phyloP scores from a whole-genome alignment of 176 grass and related monocot genomes.

The Guadua angustifolia region DNA sequence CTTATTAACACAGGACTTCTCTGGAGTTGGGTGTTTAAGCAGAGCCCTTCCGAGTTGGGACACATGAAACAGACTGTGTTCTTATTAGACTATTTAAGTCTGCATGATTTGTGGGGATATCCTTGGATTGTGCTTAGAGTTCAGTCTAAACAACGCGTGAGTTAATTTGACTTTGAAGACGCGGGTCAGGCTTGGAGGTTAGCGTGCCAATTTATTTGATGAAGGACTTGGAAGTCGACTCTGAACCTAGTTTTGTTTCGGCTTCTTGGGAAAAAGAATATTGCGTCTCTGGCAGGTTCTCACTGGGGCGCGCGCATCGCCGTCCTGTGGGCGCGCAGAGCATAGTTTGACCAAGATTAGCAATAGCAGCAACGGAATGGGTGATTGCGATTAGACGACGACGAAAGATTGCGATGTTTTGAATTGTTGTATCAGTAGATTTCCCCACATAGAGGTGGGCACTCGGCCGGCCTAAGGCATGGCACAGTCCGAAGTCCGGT shows the following conservation, averaged over 20 bases:
- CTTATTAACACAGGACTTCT: not conserved
- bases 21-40: not conserved
- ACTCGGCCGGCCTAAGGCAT: too few species aligned
- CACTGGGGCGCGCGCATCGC: not conserved
- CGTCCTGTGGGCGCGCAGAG: not conserved
- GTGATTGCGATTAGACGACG: not conserved
- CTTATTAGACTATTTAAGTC: not conserved
- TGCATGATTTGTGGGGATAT: constrained; percentile 4
- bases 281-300: not conserved
- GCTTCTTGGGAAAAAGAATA: not conserved
- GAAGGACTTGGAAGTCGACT: not conserved
- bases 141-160: not conserved
- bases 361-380: not conserved
- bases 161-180: not conserved
- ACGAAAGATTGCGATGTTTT: not conserved
- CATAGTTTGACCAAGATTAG: not conserved
- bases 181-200: not conserved
- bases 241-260: not conserved
- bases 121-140: not conserved
- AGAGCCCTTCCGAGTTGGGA: not conserved
- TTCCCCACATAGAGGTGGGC: too few species aligned
- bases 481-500: too few species aligned
- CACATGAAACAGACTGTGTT: not conserved
- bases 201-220: not conserved
- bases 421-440: not conserved